Evolutionary conservation across 1,284 basidiomycete species (phyloP).

Genomic region (Lentinula novae-zelandiae): DNA sequence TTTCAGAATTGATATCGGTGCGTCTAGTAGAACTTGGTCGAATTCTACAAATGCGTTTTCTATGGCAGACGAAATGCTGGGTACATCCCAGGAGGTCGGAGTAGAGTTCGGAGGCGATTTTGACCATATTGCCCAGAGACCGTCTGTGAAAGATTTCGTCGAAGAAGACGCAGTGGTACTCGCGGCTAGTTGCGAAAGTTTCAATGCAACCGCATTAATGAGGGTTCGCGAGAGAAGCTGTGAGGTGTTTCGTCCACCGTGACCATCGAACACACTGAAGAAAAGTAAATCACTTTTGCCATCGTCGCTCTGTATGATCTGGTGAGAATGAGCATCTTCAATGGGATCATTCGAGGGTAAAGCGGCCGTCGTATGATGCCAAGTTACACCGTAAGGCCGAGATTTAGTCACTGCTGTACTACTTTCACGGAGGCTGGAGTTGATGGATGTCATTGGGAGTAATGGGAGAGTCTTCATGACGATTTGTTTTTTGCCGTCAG

Average conservation of each 20-base stretch:
- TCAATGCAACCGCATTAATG: slow-evolving; percentile 82
- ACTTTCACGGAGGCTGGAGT: slow-evolving; percentile 57
- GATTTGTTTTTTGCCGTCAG: slow-evolving; percentile 57
- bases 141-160: slow-evolving; percentile 2
- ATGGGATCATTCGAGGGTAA: slow-evolving; percentile 87
- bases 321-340: slow-evolving; percentile 81
- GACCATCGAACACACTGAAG: slow-evolving; percentile 92
- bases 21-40: slow-evolving; percentile 75
- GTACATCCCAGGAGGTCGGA: slow-evolving; percentile 42
- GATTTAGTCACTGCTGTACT: slow-evolving; percentile 41
- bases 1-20: slow-evolving; percentile 72
- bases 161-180: slow-evolving; percentile 15
- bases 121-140: slow-evolving; percentile 5
- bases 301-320: slow-evolving; percentile 64
- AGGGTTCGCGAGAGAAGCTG: slow-evolving; percentile 81
- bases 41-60: slow-evolving; percentile 76
- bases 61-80: slow-evolving; percentile 67
- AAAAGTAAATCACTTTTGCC: slow-evolving; percentile 74
- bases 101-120: slow-evolving; percentile 28
- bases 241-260: slow-evolving; percentile 82
- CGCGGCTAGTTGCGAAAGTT: slow-evolving; percentile 58
- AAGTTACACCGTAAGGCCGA: slow-evolving; percentile 52
- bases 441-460: slow-evolving; percentile 52
- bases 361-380: slow-evolving; percentile 76
- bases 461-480: slow-evolving; percentile 51